Evolutionary conservation across 2,329 filamentous ascomycete species (phyloP), one percentile per base, ranked within the genome.

Genomic region (Microdochium paspali): DNA sequence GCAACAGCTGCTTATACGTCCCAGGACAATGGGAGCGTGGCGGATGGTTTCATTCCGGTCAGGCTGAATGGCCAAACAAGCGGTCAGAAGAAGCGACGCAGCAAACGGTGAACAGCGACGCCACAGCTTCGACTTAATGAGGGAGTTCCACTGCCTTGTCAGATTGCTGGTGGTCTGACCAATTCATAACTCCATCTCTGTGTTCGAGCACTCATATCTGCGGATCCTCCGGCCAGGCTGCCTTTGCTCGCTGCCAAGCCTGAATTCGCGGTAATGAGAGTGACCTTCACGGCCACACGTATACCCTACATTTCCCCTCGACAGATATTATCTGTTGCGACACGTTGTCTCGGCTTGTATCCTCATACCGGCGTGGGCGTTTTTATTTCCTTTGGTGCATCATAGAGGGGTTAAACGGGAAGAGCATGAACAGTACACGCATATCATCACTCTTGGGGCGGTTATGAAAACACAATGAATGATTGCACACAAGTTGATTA

Each of bases 21-120:
- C 70, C 79, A 2, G 88, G 89, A 0, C 63, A 82, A 43, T 95
- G 89, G 90, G 89, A 94, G 56, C 69, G 72, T n/a, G 90, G 90
- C 3, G 90, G 90, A 1, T 95, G 89, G 89, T 93, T 95, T 48
- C 35, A 40, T 40, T 40, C 35, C 12, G 18, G 35, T n/a, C 35
- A 40, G 10, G 7, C 35, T 20, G 6, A 15, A 7, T 40, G 12
- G 35, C n/a, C 35, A 20, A 20, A 40, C 26, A 40, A 7, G 18
- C 18, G 6, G 4, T 12, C 7, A 5, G 9, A n/a, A 20, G 35
- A 40, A 20, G 6, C 18, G 5, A 9, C 15, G 4, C 35, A 20
- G 18, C 15, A n/a, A 3, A 9, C 18, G 18, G 35, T 40, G 15
- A 7, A 21, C 35, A 12, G 18, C 35, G 35, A 40, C 18, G 18